Percentiles rank a stretch among this genome's conserved stretches.
These are phyloP conservation scores for Helichrysum umbraculigerum DNA, from an alignment of 129 eudicot genomes.

Conservation along the genomic window DNA sequence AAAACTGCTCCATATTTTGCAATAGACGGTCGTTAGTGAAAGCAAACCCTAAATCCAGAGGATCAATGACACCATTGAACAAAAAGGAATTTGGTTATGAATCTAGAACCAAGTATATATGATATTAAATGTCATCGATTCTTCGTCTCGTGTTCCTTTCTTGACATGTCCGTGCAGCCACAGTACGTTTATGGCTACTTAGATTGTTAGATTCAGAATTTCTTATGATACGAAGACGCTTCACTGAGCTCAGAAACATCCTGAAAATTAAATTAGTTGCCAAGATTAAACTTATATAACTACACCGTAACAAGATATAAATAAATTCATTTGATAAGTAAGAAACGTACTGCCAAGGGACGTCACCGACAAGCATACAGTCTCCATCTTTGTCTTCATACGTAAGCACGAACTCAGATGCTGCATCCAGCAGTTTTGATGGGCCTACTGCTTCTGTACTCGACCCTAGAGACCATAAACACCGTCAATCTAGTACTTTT, in stretches of 20 bases:
- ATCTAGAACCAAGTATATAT: not conserved
- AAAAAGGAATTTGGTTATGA: not conserved
- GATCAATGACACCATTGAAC: not conserved
- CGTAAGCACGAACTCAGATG: constrained; percentile 72
- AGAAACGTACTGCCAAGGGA: constrained; percentile 71
- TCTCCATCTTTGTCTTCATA: constrained; percentile 90
- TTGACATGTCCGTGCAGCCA: not conserved
- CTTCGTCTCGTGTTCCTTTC: constrained; percentile 11
- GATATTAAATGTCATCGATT: not conserved
- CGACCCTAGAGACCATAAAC: constrained; percentile 35
- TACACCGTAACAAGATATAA: not conserved
- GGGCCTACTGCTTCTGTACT: constrained; percentile 37
- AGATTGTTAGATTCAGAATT: constrained; percentile 67
- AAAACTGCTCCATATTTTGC: not conserved
- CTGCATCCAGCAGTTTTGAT: constrained; percentile 53
- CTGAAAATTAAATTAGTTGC: constrained; percentile 35
- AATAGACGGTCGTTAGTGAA: not conserved
- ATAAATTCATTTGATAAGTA: not conserved
- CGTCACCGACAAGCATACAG: constrained; percentile 87
- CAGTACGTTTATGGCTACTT: constrained; percentile 32
- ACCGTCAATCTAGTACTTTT: not conserved
- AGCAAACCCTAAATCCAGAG: not conserved
- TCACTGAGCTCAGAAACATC: constrained; percentile 69
- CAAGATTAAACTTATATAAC: not conserved
- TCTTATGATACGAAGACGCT: constrained; percentile 76